phyloP scores from a whole-genome alignment of 208 protist species.

The Endotrypanum monterogeii region DNA sequence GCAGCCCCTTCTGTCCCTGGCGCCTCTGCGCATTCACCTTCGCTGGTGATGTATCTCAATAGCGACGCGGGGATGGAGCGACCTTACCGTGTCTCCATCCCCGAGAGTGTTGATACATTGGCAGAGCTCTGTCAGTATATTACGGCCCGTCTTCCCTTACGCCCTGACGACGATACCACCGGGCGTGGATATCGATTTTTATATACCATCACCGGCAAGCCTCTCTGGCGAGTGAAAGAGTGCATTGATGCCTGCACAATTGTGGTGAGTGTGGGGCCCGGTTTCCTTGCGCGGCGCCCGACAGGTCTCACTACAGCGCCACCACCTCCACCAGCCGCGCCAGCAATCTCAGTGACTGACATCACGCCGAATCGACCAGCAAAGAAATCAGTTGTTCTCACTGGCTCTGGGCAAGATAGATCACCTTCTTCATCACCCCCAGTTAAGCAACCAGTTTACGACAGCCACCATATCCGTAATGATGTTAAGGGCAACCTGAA shows the following conservation, averaged over 20 bases:
- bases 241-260: constrained; percentile 59
- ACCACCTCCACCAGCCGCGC: not conserved
- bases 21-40: not conserved
- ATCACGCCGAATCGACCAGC: constrained; percentile 18
- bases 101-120: constrained; percentile 56
- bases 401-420: not conserved
- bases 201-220: constrained; percentile 62
- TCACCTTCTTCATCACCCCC: constrained; percentile 27
- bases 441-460: constrained; percentile 7
- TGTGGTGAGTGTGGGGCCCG: constrained; percentile 60
- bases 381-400: not conserved
- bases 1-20: not conserved
- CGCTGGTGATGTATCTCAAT: constrained; percentile 61
- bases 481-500: not conserved
- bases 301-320: constrained; percentile 8
- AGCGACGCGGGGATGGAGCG: constrained; percentile 56
- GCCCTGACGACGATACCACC: constrained; percentile 22
- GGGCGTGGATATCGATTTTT: constrained; percentile 70
- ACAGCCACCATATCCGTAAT: not conserved
- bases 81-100: constrained; percentile 39
- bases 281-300: constrained; percentile 48
- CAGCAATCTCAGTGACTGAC: constrained; percentile 6
- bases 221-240: constrained; percentile 76
- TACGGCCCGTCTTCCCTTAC: constrained; percentile 40
- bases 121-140: constrained; percentile 64